Percentiles rank a stretch among this genome's conserved stretches.
Conservation (phyloP, 2,329 filamentous ascomycete species). For the Sporothrix curviconia region DNA sequence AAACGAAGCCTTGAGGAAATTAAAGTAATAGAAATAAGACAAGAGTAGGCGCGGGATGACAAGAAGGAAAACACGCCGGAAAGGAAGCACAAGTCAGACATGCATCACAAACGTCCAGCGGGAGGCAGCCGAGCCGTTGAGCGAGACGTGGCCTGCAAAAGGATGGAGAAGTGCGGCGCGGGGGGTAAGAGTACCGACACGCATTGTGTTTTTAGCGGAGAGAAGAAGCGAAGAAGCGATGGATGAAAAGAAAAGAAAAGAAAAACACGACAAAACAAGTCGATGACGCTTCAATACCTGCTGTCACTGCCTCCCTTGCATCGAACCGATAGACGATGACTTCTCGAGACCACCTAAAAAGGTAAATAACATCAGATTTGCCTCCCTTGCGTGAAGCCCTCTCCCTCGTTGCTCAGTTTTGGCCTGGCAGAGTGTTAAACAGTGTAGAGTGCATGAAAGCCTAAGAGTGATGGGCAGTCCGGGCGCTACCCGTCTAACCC, state of each 20-base stretch:
- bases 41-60: too few species aligned
- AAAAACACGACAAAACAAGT: too few species aligned
- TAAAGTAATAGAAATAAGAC: too few species aligned
- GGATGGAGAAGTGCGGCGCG: background rate
- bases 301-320: too few species aligned
- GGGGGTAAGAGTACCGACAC: background rate
- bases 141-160: background rate
- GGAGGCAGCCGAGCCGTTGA: background rate
- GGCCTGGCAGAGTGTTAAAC: background rate
- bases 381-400: background rate
- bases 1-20: too few species aligned
- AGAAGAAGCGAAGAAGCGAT: background rate
- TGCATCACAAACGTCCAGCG: background rate
- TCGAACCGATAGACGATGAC: too few species aligned
- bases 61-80: too few species aligned
- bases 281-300: too few species aligned
- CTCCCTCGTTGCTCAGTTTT: background rate
- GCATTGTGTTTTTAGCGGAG: background rate
- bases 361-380: too few species aligned
- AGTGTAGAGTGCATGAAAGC: too few species aligned
- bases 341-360: too few species aligned
- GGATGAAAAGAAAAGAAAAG: too few species aligned
- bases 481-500: slow-evolving; percentile 6
- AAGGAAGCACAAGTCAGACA: background rate
- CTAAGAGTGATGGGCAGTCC: background rate